Evolutionary conservation across 371 early-diverging fungal species (phyloP).

Genomic region (Phascolomyces articulosus): DNA sequence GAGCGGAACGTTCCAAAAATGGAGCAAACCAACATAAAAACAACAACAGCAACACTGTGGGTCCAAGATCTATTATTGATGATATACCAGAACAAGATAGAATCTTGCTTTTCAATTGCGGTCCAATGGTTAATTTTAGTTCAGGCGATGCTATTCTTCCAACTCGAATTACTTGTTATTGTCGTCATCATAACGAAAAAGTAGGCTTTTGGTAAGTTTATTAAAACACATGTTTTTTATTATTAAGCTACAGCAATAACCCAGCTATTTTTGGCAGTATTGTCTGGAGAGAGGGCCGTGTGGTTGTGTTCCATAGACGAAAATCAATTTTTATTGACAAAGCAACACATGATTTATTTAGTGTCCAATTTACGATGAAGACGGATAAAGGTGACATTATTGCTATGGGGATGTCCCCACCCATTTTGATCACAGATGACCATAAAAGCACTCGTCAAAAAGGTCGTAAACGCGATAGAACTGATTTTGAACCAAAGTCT

Average conservation of each 20-base stretch:
- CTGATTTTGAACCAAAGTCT: not conserved
- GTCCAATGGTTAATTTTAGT: conserved; percentile 79
- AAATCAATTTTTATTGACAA: not conserved
- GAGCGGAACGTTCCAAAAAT: conserved; percentile 48
- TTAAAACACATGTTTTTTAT: no score
- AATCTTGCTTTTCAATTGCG: conserved; percentile 82
- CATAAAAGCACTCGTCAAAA: conserved; percentile 73
- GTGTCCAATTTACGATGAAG: conserved; percentile 70
- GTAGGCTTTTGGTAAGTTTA: conserved; percentile 71
- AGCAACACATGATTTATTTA: conserved; percentile 9
- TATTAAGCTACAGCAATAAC: not conserved
- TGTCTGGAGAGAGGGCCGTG: no score
- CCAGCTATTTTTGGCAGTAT: no score
- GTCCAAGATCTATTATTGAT: conserved; percentile 12
- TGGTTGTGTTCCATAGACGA: no score
- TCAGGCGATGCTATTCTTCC: conserved; percentile 85
- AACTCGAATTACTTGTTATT: conserved; percentile 93
- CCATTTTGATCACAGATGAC: conserved; percentile 95
- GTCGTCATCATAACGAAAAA: conserved; percentile 91
- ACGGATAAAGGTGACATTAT: conserved; percentile 66
- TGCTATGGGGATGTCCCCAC: conserved; percentile 81
- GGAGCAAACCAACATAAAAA: conserved; percentile 12
- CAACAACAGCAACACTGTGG: not conserved
- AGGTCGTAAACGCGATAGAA: conserved; percentile 5
- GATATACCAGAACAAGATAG: conserved; percentile 36